Evolutionary conservation across 306 rosid species (phyloP).

Genomic region (Lathyrus tuberosus): DNA sequence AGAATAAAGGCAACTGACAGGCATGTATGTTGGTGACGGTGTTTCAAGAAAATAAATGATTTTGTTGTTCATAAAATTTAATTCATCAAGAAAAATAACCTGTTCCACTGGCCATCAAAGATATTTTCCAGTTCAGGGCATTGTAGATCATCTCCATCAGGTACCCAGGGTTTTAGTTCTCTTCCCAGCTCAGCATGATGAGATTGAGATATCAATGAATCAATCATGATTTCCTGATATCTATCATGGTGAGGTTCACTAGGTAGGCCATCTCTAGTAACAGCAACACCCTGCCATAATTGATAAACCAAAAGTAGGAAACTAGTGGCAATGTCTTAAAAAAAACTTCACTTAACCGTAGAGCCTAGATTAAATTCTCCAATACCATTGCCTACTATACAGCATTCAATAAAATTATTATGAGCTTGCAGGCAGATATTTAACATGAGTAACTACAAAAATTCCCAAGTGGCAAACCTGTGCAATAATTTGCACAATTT

Average conservation of each 20-base stretch:
- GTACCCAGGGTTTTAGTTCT: conserved; percentile 90
- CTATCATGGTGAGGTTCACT: conserved; percentile 61
- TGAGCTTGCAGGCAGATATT: conserved; percentile 15
- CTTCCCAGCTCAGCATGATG: conserved; percentile 70
- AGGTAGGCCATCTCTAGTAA: conserved; percentile 57
- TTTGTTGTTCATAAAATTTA: conserved; percentile 17
- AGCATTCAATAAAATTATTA: conserved; percentile 22
- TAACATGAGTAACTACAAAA: conserved; percentile 7
- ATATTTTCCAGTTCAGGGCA: conserved; percentile 83
- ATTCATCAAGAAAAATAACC: conserved; percentile 51
- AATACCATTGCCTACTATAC: conserved; percentile 11
- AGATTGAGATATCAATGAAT: conserved; percentile 80
- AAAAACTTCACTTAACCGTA: conserved; percentile 15
- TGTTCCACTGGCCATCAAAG: conserved; percentile 82
- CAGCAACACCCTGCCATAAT: conserved; percentile 70
- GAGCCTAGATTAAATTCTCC: conserved; percentile 13
- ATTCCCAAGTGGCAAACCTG: conserved; percentile 57
- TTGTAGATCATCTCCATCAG: conserved; percentile 80
- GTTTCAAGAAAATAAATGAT: conserved; percentile 28
- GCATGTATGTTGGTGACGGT: background rate
- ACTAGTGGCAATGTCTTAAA: conserved; percentile 34
- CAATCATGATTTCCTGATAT: conserved; percentile 79
- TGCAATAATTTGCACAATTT: conserved; percentile 86
- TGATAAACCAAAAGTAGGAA: conserved; percentile 40
- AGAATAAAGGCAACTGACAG: conserved; percentile 16